These are phyloP conservation scores for Hylodesmum podocarpum DNA, from an alignment of 306 rosid species.

Conservation along the genomic window DNA sequence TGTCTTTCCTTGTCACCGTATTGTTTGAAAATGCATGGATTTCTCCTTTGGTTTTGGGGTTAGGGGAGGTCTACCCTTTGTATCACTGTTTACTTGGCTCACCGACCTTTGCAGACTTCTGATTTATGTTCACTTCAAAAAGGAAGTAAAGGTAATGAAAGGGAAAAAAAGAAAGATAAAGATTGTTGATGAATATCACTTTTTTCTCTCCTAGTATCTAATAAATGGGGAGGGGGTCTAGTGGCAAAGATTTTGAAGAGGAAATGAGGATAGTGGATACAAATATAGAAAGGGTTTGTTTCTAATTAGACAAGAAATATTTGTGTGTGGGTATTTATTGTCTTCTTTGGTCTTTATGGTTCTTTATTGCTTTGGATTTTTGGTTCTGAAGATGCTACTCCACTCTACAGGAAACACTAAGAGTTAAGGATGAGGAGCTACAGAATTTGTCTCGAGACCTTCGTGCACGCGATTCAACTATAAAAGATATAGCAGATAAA, in stretches of 20 bases:
- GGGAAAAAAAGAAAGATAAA: background rate
- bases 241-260: background rate
- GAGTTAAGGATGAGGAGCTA: constrained; percentile 95
- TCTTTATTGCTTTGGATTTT: constrained; percentile 21
- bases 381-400: constrained; percentile 21
- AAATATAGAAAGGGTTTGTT: background rate
- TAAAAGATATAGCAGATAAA: constrained; percentile 87
- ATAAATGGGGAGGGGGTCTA: background rate
- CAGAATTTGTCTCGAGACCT: constrained; percentile 90
- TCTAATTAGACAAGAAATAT: constrained; percentile 4
- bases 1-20: background rate
- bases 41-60: background rate
- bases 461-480: constrained; percentile 93
- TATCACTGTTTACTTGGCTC: background rate
- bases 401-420: constrained; percentile 75
- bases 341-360: constrained; percentile 11
- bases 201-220: background rate
- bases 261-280: background rate
- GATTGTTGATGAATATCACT: background rate
- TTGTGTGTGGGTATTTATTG: background rate
- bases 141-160: background rate
- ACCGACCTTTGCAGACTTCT: background rate
- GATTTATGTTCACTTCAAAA: background rate
- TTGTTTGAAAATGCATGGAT: background rate
- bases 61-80: background rate